Conservation (phyloP, 352 stramenopile species). For the Phytophthora nicotianae region DNA sequence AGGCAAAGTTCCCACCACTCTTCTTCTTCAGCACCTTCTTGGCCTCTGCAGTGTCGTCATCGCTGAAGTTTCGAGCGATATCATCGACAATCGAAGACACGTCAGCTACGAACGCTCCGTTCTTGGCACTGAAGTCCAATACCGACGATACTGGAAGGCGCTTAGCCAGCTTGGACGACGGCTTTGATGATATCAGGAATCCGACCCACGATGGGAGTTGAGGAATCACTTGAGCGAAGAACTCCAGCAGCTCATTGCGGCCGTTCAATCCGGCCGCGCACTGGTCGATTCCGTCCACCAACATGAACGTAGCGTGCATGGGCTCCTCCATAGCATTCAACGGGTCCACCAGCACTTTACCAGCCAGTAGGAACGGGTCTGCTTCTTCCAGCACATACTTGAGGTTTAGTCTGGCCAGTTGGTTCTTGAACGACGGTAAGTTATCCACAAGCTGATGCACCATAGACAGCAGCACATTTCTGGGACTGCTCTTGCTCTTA, state of each 20-base stretch:
- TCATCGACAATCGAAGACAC: conserved; percentile 61
- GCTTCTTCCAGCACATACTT: conserved; percentile 83
- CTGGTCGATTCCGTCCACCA: conserved; percentile 83
- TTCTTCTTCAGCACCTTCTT: conserved; percentile 66
- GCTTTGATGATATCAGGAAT: conserved; percentile 75
- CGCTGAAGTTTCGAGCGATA: conserved; percentile 54
- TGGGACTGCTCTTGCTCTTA: conserved; percentile 71
- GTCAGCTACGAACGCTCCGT: conserved; percentile 64
- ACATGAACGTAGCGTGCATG: conserved; percentile 59
- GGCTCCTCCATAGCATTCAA: conserved; percentile 72
- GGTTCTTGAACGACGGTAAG: conserved; percentile 79
- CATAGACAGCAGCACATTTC: conserved; percentile 80
- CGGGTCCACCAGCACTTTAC: conserved; percentile 80
- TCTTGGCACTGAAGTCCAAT: conserved; percentile 75
- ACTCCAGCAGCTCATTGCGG: conserved; percentile 73
- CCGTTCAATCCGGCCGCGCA: conserved; percentile 40
- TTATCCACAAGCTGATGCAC: conserved; percentile 77
- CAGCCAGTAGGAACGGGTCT: conserved; percentile 65
- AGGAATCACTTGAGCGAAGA: conserved; percentile 62
- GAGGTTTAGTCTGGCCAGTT: conserved; percentile 82
- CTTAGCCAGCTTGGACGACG: conserved; percentile 58
- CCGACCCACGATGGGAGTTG: conserved; percentile 76
- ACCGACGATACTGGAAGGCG: conserved; percentile 71
- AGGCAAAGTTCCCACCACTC: conserved; percentile 77
- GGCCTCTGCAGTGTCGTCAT: conserved; percentile 47